Conservation (phyloP, 2,329 filamentous ascomycete genomes). For the Pseudogymnoascus sp. region DNA sequence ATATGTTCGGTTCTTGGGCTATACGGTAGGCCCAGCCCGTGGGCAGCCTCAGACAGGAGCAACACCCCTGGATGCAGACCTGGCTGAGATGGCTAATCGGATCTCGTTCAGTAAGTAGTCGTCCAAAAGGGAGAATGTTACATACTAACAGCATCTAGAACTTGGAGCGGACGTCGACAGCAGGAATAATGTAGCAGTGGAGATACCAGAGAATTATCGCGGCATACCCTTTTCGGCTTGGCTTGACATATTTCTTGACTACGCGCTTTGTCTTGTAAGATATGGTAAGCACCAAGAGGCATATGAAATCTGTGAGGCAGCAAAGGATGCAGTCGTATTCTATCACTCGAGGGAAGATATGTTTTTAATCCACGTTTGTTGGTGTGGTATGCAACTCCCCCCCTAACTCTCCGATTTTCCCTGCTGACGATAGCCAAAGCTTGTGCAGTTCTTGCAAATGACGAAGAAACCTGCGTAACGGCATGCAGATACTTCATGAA, state of each 20-base stretch:
- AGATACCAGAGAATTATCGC: conserved; percentile 44
- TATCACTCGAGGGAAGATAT: conserved; percentile 57
- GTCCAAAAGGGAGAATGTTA: not conserved
- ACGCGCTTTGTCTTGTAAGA: conserved; percentile 67
- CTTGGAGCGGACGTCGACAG: conserved; percentile 19
- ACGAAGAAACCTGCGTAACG: conserved; percentile 65
- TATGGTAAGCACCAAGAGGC: conserved; percentile 59
- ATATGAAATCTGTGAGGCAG: conserved; percentile 72
- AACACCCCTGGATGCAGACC: conserved; percentile 22
- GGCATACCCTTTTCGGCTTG: conserved; percentile 75
- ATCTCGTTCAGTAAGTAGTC: conserved; percentile 21
- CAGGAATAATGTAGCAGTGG: conserved; percentile 11
- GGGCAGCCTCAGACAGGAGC: conserved; percentile 16
- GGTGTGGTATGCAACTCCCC: conserved; percentile 50
- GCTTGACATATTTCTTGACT: conserved; percentile 85
- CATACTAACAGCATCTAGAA: conserved; percentile 19
- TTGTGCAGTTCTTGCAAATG: conserved; percentile 73
- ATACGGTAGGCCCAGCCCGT: conserved; percentile 15
- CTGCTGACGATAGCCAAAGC: conserved; percentile 36
- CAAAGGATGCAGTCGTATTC: conserved; percentile 74
- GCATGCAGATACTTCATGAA: conserved; percentile 78
- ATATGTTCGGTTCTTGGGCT: conserved; percentile 49
- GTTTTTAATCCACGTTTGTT: conserved; percentile 67
- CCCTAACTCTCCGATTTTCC: not conserved
- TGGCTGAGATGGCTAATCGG: conserved; percentile 24